Evolutionary conservation across 352 stramenopile genomes (phyloP), one percentile per base, ranked within the genome.

Genomic region (Phytopythium vexans): DNA sequence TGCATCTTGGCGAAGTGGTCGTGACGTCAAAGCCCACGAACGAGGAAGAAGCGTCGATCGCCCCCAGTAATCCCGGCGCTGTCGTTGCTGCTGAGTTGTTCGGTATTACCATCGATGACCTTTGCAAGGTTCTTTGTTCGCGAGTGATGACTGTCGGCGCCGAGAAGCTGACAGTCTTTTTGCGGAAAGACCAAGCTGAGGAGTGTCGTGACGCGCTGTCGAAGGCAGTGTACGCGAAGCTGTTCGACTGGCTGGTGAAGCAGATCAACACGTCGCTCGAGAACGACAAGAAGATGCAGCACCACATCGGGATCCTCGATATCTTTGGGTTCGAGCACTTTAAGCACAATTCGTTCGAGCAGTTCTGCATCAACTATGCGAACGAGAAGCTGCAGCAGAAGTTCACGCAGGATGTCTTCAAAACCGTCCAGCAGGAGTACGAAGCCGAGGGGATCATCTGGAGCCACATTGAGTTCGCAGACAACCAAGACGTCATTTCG

Each of bases 241-340:
- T 98, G 11, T 99, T 99, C 60, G 75, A 98, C 54, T 99, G 95
- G 95, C 74, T 99, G 10, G 95, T 99, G 47, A 64, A 80, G 32
- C 70, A 76, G 37, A 98, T 99, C 63, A 99, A 99, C 73, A 56
- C 69, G 36, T 97, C 88, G 45, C 70, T 94, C 32, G 68, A 76
- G 16, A 73, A 92, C 42, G 85, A 93, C 55, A 63, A 62, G n/a
- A 72, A 89, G 56, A 93, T 89, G 78, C 42, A 74, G 48, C 86
- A 94, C 56, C 78, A 92, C 40, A 94, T 98, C 38, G 96, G 96
- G 46, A 92, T 99, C 43, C 74, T 99, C 49, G 97, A 99, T 88
- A 99, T 99, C 63, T 99, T 99, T 62, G 97, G 97, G 45, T 99
- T 99, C 62, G 97, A 99, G 76, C 96, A 97, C 66, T 99, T 99